Conservation (phyloP, 106 monocot species). For the Acorus gramineus region DNA sequence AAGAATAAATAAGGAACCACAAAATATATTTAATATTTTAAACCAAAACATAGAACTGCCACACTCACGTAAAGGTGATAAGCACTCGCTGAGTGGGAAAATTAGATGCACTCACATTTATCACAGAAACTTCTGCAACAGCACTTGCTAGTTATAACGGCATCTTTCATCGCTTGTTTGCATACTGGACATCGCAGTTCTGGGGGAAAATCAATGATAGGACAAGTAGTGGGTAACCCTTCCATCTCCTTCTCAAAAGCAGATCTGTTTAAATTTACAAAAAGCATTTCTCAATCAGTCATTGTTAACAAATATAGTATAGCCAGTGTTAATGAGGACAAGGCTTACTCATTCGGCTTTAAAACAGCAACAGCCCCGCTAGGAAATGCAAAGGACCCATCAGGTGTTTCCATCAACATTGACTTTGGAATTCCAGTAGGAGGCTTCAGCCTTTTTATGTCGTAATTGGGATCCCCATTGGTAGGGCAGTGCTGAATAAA, state of each 20-base stretch:
- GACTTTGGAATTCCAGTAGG: constrained; percentile 93
- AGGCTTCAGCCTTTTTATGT: constrained; percentile 64
- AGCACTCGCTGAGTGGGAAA: neutral
- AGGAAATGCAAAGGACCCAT: constrained; percentile 92
- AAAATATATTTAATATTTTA: too few relatives aligned
- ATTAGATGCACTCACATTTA: constrained; percentile 51
- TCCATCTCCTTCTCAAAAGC: constrained; percentile 97
- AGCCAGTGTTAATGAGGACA: too few relatives aligned
- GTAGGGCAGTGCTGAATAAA: constrained; percentile 94
- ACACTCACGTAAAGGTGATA: neutral
- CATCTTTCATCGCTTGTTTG: constrained; percentile 98
- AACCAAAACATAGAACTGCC: neutral
- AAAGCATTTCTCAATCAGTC: too few relatives aligned
- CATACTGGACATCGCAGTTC: constrained; percentile 86
- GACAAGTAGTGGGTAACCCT: constrained; percentile 69
- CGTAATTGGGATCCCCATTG: constrained; percentile 79
- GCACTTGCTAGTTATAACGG: constrained; percentile 94
- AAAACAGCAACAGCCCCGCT: constrained; percentile 93
- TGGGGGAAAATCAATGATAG: constrained; percentile 68
- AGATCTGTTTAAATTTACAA: constrained; percentile 34
- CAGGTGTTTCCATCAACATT: constrained; percentile 81
- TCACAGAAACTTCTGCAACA: constrained; percentile 98
- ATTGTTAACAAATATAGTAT: too few relatives aligned
- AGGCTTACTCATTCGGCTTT: constrained; percentile 84
- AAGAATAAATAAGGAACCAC: too few relatives aligned